Evolutionary conservation across 441 rosid genomes (phyloP), one percentile per base, ranked within the genome.

Genomic region (Euphorbia celastroides): DNA sequence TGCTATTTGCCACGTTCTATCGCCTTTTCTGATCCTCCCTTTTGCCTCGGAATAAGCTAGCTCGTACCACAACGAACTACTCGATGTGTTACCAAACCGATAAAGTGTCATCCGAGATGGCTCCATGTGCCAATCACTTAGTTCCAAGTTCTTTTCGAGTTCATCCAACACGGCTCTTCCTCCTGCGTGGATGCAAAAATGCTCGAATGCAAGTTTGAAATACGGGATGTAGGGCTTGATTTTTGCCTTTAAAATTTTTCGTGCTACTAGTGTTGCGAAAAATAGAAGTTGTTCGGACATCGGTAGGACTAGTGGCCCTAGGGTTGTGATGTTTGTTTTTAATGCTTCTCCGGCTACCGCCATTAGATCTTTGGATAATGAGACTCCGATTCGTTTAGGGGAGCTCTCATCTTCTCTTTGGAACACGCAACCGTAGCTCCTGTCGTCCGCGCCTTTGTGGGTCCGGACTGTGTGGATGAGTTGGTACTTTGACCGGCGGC

Each of bases 1-100:
- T 5, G 98, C 98, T 31, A 92, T 88, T 79, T 92, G 98, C 98
- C 98, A 90, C 5, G 88, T 83, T 75, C 97, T 72, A 59, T 93
- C 94, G 12, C 98, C 98, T 60, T 70, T 64, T 60, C 72, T 68
- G 52, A 92, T 81, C 73, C 96, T 78, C 16, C 93, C 87, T 66
- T 88, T 90, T 0, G 96, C 88, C 70, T 90, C 96, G 9, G 86
- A 65, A 56, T 90, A 88, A 30, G 97, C 97, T 71, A 92, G 57
- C 65, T 90, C 98, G 30, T 92, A 90, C 98, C 98, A 92, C 27
- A 92, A 71, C 1, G 97, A 92, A 44, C 97, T 90, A 67, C 98
- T 92, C 0, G 97, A 90, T 34, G 97, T 90, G 69, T 90, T 92
- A 0, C 98, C 98, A 34, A 92, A 92, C 62, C 95, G 79, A 72